Base-by-base conservation (phyloP, 2,329 filamentous ascomycete genomes). In the Fusarium anguioides region DNA sequence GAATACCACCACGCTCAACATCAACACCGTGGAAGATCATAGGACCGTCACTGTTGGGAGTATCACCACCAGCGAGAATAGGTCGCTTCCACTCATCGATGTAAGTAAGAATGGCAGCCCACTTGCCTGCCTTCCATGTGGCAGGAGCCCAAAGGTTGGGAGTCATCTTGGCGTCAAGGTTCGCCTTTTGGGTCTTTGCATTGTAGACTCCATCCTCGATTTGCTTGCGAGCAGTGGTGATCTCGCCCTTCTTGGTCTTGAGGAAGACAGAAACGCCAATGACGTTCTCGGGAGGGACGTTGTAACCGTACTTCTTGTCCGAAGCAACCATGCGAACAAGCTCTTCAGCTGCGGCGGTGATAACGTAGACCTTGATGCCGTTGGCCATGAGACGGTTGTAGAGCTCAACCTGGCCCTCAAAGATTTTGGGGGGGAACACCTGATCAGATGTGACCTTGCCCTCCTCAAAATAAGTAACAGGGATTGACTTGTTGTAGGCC, bases 1-100 rank as follows among this genome's bases (percentile, higher is more conserved):
- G 76, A 26, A 82, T 71, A 5, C 81, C 81, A 4, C 80, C 81
- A 47, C 77, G 76, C 14, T 63, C 72, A 12, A 80, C 76, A 45
- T 82, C 79, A 6, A 81, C 81, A 12, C 78, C 81, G 29, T 82
- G 80, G 68, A 82, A 81, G 15, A 78, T 72, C 81, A 82, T 82
- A 11, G 79, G 78, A 0, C 78, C 79, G 45, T 82, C 81, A 61
- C 79, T 82, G 11, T 70, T 73, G 0, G 80, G 81, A 1, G 81
- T 81, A 53, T 82, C 81, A n/a, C 81, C 81, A 2, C 55, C 81
- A 14, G 75, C 81, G 3, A 82, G 71, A 7, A 82, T 67, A 3
- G 81, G 80, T 58, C 73, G 75, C 70, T 78, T 81, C 81, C 81
- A 82, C 59, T 78, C 67, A 49, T 81, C 76, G 18, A 82, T 81